Conservation (phyloP, 176 grass and related monocot genomes). For the Coix lacrymajobi region DNA sequence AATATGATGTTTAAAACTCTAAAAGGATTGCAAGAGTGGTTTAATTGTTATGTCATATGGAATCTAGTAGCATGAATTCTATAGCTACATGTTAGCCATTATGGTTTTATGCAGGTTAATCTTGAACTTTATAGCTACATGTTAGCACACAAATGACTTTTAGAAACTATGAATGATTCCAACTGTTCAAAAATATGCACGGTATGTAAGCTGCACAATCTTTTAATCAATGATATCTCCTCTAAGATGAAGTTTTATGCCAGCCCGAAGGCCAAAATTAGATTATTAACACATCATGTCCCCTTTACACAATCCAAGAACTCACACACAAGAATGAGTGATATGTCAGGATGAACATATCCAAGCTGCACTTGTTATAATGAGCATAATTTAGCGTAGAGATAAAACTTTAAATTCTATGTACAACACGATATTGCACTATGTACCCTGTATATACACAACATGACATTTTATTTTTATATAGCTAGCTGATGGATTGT, state of each 20-base stretch:
- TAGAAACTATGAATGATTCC: not conserved
- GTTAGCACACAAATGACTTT: not conserved
- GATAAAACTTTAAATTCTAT: not conserved
- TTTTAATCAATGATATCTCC: not conserved
- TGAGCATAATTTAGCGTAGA: not conserved
- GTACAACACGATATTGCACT: not conserved
- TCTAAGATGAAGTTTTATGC: not conserved
- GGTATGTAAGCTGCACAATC: not conserved
- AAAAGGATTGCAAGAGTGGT: not conserved
- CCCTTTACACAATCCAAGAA: not conserved
- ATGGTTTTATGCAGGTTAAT: not conserved
- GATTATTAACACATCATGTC: not conserved
- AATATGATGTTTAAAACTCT: not conserved
- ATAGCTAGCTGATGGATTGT: too few relatives aligned
- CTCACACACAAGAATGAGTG: not conserved
- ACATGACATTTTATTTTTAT: not conserved
- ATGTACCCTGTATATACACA: not conserved
- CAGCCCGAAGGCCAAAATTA: not conserved
- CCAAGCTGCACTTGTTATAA: not conserved
- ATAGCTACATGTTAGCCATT: not conserved
- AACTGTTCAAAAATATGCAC: not conserved
- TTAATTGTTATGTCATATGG: not conserved
- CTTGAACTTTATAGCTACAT: not conserved
- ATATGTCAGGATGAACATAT: not conserved
- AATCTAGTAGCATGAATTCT: not conserved